phyloP scores from a whole-genome alignment of 2,329 filamentous ascomycete genomes.

The Madurella mycetomatis region DNA sequence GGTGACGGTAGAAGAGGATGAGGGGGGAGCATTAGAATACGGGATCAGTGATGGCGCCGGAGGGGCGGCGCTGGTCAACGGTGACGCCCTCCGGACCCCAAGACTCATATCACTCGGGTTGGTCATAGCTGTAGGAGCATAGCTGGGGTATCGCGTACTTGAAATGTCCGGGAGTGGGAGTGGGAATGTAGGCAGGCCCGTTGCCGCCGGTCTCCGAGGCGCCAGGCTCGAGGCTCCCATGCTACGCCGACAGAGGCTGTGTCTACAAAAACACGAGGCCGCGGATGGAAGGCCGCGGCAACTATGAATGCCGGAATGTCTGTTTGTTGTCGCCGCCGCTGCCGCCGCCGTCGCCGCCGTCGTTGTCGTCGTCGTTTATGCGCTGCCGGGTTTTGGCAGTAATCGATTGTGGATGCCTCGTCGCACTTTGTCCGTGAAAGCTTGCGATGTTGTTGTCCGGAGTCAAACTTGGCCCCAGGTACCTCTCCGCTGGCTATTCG shows the following conservation, averaged over 20 bases:
- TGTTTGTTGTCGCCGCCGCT: background rate
- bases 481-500: background rate
- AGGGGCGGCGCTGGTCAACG: slow-evolving; percentile 5
- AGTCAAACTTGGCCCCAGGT: background rate
- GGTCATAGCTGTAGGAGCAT: slow-evolving; percentile 23
- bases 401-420: too few relatives aligned
- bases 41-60: slow-evolving; percentile 35
- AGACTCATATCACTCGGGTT: slow-evolving; percentile 11
- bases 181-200: slow-evolving; percentile 64
- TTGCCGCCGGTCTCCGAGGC: slow-evolving; percentile 65
- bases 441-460: background rate
- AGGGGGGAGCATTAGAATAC: slow-evolving; percentile 20
- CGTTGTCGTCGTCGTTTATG: too few relatives aligned
- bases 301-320: background rate
- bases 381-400: too few relatives aligned
- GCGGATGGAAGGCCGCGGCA: background rate
- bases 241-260: background rate
- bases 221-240: slow-evolving; percentile 52
- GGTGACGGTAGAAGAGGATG: slow-evolving; percentile 29
- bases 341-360: too few relatives aligned
- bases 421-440: background rate
- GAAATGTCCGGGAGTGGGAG: slow-evolving; percentile 55
- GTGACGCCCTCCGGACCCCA: slow-evolving; percentile 22
- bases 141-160: slow-evolving; percentile 36
- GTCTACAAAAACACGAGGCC: background rate